Percentiles rank a stretch among this genome's conserved stretches.
Conservation (phyloP, 1,284 basidiomycete species). For the Cystobasidium pallidum region DNA sequence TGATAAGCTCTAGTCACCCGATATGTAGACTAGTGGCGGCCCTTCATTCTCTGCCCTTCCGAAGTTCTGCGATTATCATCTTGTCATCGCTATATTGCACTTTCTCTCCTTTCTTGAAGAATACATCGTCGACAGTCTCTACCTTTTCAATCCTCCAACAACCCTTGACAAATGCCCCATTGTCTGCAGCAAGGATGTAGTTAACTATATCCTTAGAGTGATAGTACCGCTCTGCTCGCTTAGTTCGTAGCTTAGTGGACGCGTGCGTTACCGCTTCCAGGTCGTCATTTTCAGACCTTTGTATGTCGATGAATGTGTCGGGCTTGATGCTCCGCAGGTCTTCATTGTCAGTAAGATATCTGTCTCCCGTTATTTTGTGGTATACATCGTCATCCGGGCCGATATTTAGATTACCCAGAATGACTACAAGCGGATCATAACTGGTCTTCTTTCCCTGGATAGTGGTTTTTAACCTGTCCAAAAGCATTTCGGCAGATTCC, state of each 20-base stretch:
- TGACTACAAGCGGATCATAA: neutral
- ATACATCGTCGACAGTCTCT: neutral
- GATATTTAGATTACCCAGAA: conserved; percentile 8
- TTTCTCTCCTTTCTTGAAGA: conserved; percentile 12
- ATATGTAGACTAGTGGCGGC: neutral
- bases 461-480: neutral
- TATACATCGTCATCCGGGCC: conserved; percentile 14
- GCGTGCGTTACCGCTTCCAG: neutral
- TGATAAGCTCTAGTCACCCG: neutral
- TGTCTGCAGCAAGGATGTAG: conserved; percentile 27
- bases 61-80: conserved; percentile 13
- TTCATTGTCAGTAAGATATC: conserved; percentile 5
- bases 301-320: conserved; percentile 22
- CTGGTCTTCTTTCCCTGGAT: neutral
- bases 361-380: conserved; percentile 15
- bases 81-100: conserved; percentile 12
- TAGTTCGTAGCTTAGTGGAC: neutral
- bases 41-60: neutral
- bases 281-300: neutral
- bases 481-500: conserved; percentile 7
- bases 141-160: conserved; percentile 20
- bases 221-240: neutral
- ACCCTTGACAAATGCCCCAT: conserved; percentile 19
- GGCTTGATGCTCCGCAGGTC: neutral
- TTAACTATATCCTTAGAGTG: conserved; percentile 4